Conservation (phyloP, 352 stramenopile species). For the Thraustochytrium sp. region DNA sequence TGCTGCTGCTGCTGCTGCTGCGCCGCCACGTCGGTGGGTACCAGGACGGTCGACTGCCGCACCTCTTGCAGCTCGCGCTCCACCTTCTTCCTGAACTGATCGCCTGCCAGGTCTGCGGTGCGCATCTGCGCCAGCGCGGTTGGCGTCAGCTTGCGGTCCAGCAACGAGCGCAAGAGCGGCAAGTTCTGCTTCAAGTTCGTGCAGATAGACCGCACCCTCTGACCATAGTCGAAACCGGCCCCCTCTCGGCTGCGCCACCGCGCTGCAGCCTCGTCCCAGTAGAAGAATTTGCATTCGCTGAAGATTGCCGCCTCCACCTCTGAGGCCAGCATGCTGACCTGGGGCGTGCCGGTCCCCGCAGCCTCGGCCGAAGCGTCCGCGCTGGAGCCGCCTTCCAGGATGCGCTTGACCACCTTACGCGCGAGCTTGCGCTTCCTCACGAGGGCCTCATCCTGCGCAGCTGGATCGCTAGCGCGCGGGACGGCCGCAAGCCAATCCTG, state of each 20-base stretch:
- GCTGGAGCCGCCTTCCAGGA: not conserved
- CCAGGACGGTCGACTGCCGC: not conserved
- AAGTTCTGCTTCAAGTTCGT: slow-evolving; percentile 21
- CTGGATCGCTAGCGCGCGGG: not conserved
- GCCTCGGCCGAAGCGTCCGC: not conserved
- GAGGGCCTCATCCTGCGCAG: not conserved
- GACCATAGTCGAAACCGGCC: not conserved
- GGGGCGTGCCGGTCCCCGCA: no score
- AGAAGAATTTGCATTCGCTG: not conserved
- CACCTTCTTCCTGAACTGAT: not conserved
- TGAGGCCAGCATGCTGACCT: not conserved
- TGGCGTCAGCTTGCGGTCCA: not conserved
- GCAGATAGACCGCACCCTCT: not conserved
- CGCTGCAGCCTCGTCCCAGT: not conserved
- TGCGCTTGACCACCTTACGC: not conserved
- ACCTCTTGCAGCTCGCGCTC: not conserved
- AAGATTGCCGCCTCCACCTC: not conserved
- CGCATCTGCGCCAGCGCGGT: not conserved
- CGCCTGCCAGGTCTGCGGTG: not conserved
- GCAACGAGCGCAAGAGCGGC: not conserved
- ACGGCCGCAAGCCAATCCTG: not conserved
- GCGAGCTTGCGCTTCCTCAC: not conserved
- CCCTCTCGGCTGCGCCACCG: not conserved
- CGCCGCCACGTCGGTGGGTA: not conserved
- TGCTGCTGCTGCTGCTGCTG: no score